Evolutionary conservation across 2,329 filamentous ascomycete species (phyloP), one percentile per base, ranked within the genome.

Genomic region (Nothophaeocryptopus gaeumannii): DNA sequence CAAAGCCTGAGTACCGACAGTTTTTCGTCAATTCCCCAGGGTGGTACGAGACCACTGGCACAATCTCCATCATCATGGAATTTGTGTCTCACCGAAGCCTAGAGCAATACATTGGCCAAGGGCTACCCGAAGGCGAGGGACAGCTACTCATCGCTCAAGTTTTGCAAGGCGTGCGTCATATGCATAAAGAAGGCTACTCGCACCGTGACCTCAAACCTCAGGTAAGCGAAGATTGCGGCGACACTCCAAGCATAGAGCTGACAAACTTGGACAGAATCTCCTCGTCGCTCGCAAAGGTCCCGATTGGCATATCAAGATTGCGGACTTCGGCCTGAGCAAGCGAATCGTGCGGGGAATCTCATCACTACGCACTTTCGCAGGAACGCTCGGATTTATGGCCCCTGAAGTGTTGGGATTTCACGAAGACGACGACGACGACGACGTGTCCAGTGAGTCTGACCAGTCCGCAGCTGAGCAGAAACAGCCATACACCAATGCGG

Each of bases 211-310:
- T n/a, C n/a, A n/a, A n/a, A n/a, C n/a, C n/a, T n/a, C n/a, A n/a
- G n/a, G n/a, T n/a, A 72, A 3, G 45, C 69, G 0, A 59, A 69
- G 40, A 70, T 72, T 55, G 47, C n/a, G 57, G 5, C 62, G 67
- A 38, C 58, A 55, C 2, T 70, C 70, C 50, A 57, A 63, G 1
- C 70, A 73, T 57, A 49, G 69, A 7, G 69, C 73, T 53, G 54
- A 72, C 2, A 72, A 72, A 45, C 69, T 70, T 8, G 36, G 68
- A 63, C n/a, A n/a, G n/a, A 71, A 72, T 42, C 62, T 72, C 33
- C 59, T 71, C 9, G 63, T 72, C 7, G 47, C 54, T 12, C 42
- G 42, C 1, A 54, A 38, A 14, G 46, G 51, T 2, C 65, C 63
- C 11, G 46, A 64, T 1, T 72, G 69, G 70, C 69, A 67, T 64